Percentiles rank a stretch among this genome's conserved stretches.
These are phyloP conservation scores for Psophocarpus tetragonolobus DNA, from an alignment of 306 rosid species.

Conservation along the genomic window DNA sequence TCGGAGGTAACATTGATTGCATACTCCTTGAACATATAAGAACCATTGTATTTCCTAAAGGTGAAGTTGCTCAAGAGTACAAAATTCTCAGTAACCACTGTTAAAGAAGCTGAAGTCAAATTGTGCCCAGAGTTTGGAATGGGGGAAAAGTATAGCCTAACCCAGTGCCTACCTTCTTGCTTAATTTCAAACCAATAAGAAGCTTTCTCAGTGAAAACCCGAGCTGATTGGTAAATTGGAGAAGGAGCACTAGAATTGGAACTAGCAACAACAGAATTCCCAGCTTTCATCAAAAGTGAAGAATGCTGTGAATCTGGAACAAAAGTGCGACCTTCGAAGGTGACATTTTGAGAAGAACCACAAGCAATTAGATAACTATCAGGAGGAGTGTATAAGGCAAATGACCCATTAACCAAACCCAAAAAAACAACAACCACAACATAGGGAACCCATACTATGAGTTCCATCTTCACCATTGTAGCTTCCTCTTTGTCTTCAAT, in stretches of 20 bases:
- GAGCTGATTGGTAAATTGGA: constrained; percentile 71
- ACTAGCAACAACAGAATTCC: constrained; percentile 53
- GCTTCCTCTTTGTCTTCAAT: constrained; percentile 17
- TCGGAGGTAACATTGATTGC: constrained; percentile 67
- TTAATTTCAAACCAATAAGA: constrained; percentile 60
- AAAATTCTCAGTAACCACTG: constrained; percentile 66
- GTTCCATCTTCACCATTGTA: constrained; percentile 50
- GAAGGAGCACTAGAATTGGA: constrained; percentile 58
- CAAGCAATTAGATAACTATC: constrained; percentile 78
- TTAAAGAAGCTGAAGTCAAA: constrained; percentile 59
- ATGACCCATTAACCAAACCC: constrained; percentile 42
- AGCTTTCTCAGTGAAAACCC: constrained; percentile 54
- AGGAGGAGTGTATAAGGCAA: constrained; percentile 48
- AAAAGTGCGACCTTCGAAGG: constrained; percentile 64
- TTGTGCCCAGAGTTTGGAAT: constrained; percentile 41
- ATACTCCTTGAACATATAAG: constrained; percentile 78
- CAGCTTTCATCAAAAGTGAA: constrained; percentile 49
- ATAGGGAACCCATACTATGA: constrained; percentile 34
- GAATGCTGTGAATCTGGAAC: constrained; percentile 71
- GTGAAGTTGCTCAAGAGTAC: constrained; percentile 76
- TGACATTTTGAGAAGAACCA: constrained; percentile 63
- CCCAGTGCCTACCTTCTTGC: constrained; percentile 78
- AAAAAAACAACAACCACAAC: constrained; percentile 39
- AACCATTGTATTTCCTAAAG: constrained; percentile 57
- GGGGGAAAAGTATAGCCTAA: constrained; percentile 73